A percentile compares a stretch with the other conserved stretches of the same genome.
Evolutionary conservation across 345 rosid species (phyloP).

Genomic region (Aquilaria yunnanensis): DNA sequence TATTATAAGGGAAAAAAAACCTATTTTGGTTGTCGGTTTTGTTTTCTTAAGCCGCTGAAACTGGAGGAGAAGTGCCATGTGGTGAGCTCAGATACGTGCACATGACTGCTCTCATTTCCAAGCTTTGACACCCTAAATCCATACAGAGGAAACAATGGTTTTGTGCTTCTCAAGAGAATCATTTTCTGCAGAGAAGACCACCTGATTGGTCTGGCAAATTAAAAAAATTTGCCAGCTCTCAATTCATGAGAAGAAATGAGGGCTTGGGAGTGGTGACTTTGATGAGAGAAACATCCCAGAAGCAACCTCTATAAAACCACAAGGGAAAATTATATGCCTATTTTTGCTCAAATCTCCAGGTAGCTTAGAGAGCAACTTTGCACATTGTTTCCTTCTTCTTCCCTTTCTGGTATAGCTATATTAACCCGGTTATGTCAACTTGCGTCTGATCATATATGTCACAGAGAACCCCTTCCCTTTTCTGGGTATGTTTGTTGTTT

Average conservation of each 20-base stretch:
- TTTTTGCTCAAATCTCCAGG: too few relatives aligned
- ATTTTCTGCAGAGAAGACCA: conserved; percentile 17
- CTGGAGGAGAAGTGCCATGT: conserved; percentile 37
- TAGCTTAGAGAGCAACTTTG: too few relatives aligned
- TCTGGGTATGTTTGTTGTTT: not conserved
- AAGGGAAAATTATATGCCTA: too few relatives aligned
- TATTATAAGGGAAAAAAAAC: too few relatives aligned
- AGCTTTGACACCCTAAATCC: conserved; percentile 34
- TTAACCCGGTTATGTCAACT: not conserved
- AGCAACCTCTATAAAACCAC: not conserved
- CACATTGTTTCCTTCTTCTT: conserved; percentile 8
- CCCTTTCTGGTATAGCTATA: conserved; percentile 3
- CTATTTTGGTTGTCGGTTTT: not conserved
- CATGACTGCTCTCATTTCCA: conserved; percentile 53
- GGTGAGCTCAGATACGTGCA: conserved; percentile 49
- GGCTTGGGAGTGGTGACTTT: conserved; percentile 15
- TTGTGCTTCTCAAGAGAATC: conserved; percentile 37
- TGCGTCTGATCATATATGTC: not conserved
- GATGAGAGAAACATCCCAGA: conserved; percentile 13
- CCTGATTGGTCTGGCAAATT: conserved; percentile 19
- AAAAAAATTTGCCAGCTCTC: conserved; percentile 1
- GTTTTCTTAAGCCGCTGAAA: conserved; percentile 11
- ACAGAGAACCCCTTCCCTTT: conserved; percentile 6
- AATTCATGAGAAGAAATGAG: conserved; percentile 10
- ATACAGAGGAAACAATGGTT: conserved; percentile 21